A percentile compares a stretch with the other conserved stretches of the same genome.
phyloP scores from a whole-genome alignment of 805 yeast genomes.

The Candida parachauliodes region DNA sequence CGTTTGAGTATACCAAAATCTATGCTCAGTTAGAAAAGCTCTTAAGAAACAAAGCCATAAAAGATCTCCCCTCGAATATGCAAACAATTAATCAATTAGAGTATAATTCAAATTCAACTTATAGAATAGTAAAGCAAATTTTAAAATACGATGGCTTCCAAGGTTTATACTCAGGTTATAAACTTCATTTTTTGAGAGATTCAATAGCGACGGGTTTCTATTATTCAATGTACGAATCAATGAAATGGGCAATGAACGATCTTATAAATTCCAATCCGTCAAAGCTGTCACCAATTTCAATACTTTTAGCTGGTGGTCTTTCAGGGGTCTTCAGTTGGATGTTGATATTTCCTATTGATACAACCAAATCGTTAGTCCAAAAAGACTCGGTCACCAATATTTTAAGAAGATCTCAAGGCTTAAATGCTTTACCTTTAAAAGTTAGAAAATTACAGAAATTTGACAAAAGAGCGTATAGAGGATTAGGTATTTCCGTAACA shows the following conservation, averaged over 20 bases:
- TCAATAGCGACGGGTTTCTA: slow-evolving; percentile 68
- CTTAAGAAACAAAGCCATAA: slow-evolving; percentile 25
- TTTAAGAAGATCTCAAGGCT: slow-evolving; percentile 48
- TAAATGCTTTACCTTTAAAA: slow-evolving; percentile 35
- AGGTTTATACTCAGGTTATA: slow-evolving; percentile 73
- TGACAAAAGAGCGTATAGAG: slow-evolving; percentile 59
- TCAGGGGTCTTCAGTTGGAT: slow-evolving; percentile 78
- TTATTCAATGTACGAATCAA: slow-evolving; percentile 71
- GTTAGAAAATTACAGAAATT: slow-evolving; percentile 29
- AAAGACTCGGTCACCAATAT: slow-evolving; percentile 69
- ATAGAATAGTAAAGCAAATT: slow-evolving; percentile 47
- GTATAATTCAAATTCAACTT: slow-evolving; percentile 23
- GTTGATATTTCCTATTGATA: slow-evolving; percentile 75
- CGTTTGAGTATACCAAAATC: slow-evolving; percentile 80
- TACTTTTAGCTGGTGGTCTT: slow-evolving; percentile 64
- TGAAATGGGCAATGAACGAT: slow-evolving; percentile 48
- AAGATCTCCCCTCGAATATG: slow-evolving; percentile 13
- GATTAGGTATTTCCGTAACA: slow-evolving; percentile 69
- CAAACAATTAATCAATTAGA: slow-evolving; percentile 13
- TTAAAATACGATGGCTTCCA: slow-evolving; percentile 53
- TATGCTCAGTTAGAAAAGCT: slow-evolving; percentile 69
- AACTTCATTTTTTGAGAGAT: slow-evolving; percentile 67
- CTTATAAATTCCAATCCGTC: slow-evolving; percentile 24
- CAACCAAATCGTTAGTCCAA: slow-evolving; percentile 72
- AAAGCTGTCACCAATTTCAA: slow-evolving; percentile 27